Evolutionary conservation across 78 protist species (phyloP), one percentile per base, ranked within the genome.

Genomic region (Chrysochromulina tobinii): DNA sequence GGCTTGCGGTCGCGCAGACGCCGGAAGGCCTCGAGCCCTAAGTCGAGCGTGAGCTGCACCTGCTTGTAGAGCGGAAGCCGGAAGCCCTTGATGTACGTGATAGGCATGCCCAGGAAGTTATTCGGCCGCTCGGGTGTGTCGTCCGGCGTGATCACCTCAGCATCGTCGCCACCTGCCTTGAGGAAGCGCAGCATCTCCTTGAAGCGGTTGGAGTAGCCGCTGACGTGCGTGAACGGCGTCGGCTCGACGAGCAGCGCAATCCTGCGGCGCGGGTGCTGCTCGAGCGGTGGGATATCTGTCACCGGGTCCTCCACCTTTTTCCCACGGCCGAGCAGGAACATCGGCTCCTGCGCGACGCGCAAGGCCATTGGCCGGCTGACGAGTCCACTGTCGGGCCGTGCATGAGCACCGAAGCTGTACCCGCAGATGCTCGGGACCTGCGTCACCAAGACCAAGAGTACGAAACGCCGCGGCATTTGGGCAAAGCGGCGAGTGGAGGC

Each of bases 141-240:
- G 66, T 88, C 91, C 21, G 91, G 83, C 20, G 91, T 72, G 54
- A 88, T 61, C 20, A 75, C 83, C 1, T 1, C 38, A n/a, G 38
- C 50, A 1, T 68, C 25, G 69, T 69, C 86, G 67, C 85, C 91
- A 3, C 64, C 85, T 0, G 12, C 54, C 23, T 27, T 15, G 59
- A 88, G 64, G 85, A 54, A 88, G 55, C 67, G 59, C 38, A 91
- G 93, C 93, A 91, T 84, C 84, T 91, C 93, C 84, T 91, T 81
- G 85, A 81, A 91, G 50, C 93, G 61, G 67, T 91, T 91, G 54
- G 93, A 84, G 93, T 91, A 91, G 50, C 93, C 93, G 25, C 84
- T 53, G 54, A 91, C 86, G 59, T 91, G 93, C 58, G 93, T 91
- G 90, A 91, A 91, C 8, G 93, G 93, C 3, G 93, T 83, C 3